Evolutionary conservation across 2,329 filamentous ascomycete species (phyloP).

Genomic region (Aspergillus quadrilineatus): DNA sequence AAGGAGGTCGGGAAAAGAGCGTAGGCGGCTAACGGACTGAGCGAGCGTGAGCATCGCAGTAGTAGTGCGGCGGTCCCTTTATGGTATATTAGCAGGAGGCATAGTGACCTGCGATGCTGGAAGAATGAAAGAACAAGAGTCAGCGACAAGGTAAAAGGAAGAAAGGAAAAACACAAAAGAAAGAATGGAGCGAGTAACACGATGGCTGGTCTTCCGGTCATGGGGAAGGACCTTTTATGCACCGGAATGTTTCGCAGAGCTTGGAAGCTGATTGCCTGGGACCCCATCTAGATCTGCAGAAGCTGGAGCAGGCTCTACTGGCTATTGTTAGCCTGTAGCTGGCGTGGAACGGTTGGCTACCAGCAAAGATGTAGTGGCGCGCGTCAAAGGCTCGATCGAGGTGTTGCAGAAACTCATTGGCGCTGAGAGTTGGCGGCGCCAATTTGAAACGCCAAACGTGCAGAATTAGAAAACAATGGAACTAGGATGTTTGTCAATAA

Average conservation of each 20-base stretch:
- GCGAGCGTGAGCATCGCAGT: background rate
- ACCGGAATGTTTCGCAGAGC: background rate
- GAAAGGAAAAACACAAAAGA: background rate
- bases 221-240: background rate
- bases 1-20: constrained; percentile 10
- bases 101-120: background rate
- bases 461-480: constrained; percentile 8
- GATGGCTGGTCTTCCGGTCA: background rate
- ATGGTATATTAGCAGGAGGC: background rate
- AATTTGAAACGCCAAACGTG: constrained; percentile 10
- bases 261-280: background rate
- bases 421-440: constrained; percentile 1
- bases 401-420: constrained; percentile 9
- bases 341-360: constrained; percentile 13
- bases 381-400: constrained; percentile 16
- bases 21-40: background rate
- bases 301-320: background rate
- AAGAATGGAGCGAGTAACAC: background rate
- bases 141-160: background rate
- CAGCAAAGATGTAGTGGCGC: constrained; percentile 15
- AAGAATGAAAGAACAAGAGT: background rate
- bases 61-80: background rate
- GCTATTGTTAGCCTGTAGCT: background rate
- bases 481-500: background rate
- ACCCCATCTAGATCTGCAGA: background rate